Conservation (phyloP, 768 basidiomycete genomes). For the Tylopilus cervinicoccineus region DNA sequence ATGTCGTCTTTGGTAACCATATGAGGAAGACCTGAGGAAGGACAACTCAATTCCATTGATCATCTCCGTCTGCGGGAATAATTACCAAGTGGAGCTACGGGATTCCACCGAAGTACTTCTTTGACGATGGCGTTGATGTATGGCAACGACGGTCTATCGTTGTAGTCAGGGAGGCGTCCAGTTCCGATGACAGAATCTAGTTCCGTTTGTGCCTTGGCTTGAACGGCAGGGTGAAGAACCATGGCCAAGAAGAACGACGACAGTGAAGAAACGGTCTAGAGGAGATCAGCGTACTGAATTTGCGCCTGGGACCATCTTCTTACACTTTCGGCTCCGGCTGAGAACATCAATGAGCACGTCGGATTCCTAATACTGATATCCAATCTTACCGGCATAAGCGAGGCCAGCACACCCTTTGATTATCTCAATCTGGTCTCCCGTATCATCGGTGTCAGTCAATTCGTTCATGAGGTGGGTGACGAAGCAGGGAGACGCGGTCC, state of each 20-base stretch:
- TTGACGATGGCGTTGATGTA: constrained; percentile 29
- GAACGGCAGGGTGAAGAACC: constrained; percentile 26
- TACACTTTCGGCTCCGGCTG: constrained; percentile 41
- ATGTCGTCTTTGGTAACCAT: constrained; percentile 31
- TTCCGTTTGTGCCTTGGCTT: constrained; percentile 29
- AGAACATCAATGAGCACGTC: constrained; percentile 2
- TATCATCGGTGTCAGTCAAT: constrained; percentile 8
- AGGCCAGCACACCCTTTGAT: constrained; percentile 43
- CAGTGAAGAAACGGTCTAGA: constrained; percentile 28
- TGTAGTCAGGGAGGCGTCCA: constrained; percentile 30
- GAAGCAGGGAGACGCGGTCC: constrained; percentile 31
- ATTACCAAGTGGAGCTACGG: constrained; percentile 32
- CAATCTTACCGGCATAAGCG: constrained; percentile 40
- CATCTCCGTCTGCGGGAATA: constrained; percentile 11
- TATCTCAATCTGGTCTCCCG: constrained; percentile 27
- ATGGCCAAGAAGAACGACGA: constrained; percentile 30
- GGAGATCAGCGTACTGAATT: constrained; percentile 1
- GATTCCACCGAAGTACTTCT: constrained; percentile 32
- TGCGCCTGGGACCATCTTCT: not conserved
- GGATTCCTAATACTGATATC: not conserved
- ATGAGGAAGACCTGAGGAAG: constrained; percentile 27
- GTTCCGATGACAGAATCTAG: constrained; percentile 23
- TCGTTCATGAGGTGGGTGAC: constrained; percentile 27
- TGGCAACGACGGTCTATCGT: constrained; percentile 25
- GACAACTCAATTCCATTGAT: constrained; percentile 9